Evolutionary conservation across 2,329 filamentous ascomycete species (phyloP).

Genomic region (Thermochaetoides dissita): DNA sequence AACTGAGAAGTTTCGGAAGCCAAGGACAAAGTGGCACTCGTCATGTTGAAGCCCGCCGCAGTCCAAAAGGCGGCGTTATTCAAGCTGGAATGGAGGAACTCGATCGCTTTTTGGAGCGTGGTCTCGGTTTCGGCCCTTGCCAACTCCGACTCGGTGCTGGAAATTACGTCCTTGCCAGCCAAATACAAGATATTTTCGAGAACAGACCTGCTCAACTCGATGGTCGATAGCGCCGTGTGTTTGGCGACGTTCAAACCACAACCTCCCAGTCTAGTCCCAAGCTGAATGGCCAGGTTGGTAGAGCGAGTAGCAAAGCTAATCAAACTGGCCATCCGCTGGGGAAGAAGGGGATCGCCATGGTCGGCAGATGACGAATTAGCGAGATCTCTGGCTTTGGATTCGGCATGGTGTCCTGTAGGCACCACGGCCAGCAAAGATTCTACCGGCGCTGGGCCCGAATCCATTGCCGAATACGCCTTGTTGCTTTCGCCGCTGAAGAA

Average conservation of each 20-base stretch:
- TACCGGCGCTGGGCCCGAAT: too few species aligned
- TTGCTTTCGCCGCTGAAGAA: too few species aligned
- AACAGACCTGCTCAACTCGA: constrained; percentile 41
- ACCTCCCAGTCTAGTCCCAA: constrained; percentile 37
- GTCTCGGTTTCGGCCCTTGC: constrained; percentile 40
- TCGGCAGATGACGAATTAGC: too few species aligned
- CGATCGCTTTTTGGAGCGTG: constrained; percentile 41
- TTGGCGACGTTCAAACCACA: constrained; percentile 40
- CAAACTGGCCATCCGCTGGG: constrained; percentile 40
- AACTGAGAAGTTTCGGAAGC: constrained; percentile 44
- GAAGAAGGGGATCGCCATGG: constrained; percentile 29
- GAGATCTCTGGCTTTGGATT: too few species aligned
- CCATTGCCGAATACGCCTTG: too few species aligned
- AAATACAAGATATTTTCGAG: constrained; percentile 40
- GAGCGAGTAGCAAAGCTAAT: constrained; percentile 48
- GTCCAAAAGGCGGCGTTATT: constrained; percentile 47
- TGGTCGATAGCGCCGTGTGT: constrained; percentile 41
- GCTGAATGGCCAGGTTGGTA: constrained; percentile 40
- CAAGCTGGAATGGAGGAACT: constrained; percentile 42
- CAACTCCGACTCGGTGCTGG: constrained; percentile 31
- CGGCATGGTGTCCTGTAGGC: too few species aligned
- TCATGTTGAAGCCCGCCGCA: constrained; percentile 44
- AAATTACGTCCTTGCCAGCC: constrained; percentile 36
- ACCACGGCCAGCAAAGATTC: too few species aligned
- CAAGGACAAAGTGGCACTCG: constrained; percentile 38